Evolutionary conservation across 306 rosid genomes (phyloP), one percentile per base, ranked within the genome.

Genomic region (Neltuma alba): DNA sequence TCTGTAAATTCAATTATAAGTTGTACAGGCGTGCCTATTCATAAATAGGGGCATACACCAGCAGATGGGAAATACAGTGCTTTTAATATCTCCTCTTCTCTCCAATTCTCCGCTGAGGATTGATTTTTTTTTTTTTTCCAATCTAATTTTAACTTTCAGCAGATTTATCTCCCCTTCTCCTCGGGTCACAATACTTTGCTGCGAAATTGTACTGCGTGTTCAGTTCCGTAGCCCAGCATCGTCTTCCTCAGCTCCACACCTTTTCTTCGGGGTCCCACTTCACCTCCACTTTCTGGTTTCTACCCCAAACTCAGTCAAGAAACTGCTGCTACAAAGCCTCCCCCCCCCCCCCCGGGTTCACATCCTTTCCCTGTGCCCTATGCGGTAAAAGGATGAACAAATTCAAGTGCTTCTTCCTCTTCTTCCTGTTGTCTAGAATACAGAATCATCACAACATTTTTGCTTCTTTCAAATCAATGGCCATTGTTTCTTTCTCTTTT

Each of bases 401-500:
- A 28, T 23, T 36, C 83, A 72, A 1, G 7, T 45, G 3, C 70
- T 63, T 28, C 77, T 7, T 25, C 45, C 70, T 37, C 45, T 44
- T 36, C 38, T 44, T 36, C 7, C 23, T 70, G 16, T 55, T 72
- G 58, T 74, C 69, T 82, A 75, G 73, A 64, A 70, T 76, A 27
- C 71, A 34, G 15, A 47, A 18, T 38, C 64, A n/a, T 36, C 83
- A 25, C 15, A 44, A 61, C 71, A 45, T 33, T 38, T 23, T 57
- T 15, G 18, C 52, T 6, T 52, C 47, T 30, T 54, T 28, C 82
- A 38, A 47, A 47, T 67, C 91, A 71, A 92, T 92, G 99, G 97
- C 94, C 61, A 64, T 80, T 78, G 70, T 84, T 44, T 80, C 95
- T 37, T 85, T 91, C 81, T 85, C 91, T 40, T 14, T 41, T 61